Base-by-base conservation (phyloP, 768 basidiomycete species). In the Kwoniella mangroviensis region DNA sequence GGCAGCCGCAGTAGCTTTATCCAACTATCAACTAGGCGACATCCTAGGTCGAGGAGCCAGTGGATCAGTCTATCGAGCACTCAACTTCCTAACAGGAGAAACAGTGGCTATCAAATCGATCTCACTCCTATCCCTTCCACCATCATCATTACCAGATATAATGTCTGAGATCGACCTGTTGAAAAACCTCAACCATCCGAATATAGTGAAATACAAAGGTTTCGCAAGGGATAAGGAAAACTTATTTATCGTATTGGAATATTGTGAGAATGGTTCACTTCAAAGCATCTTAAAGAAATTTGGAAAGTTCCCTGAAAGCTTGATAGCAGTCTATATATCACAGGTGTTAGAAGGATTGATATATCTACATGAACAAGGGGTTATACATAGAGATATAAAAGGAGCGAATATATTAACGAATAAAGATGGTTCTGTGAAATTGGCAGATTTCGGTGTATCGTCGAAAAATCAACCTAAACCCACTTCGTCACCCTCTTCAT, bases 91-190 rank as follows among this genome's bases (percentile, higher is more conserved):
- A 17, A 98, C 94, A 26, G 97, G 97, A 26, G 97, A 98, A 85
- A 97, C 96, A 2, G 96, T 98, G 52, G 97, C 97, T 2, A 91
- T 99, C 79, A 99, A 99, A 87, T 95, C 98, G 84, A 96, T 99
- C 75, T 91, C 93, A 81, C 85, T 99, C 71, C 91, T 90, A 83
- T 94, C 93, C 82, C 95, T 99, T 69, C 92, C 95, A 3, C 92
- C 93, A 82, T 88, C 89, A 65, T 94, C 98, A 81, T 88, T 99
- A 49, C 91, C 92, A 21, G 95, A 98, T 84, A 98, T 99, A 80
- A 98, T 98, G 96, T 80, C 79, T 65, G 96, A 98, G 85, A 99
- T 99, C 75, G 93, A 98, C 83, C 85, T 98, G 70, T 88, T 99
- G 74, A 98, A 98, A 88, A 98, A 97, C 83, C 87, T 99, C 70